These are phyloP conservation scores for Astragalus membranaceus DNA, from an alignment of 306 rosid species.

Conservation along the genomic window DNA sequence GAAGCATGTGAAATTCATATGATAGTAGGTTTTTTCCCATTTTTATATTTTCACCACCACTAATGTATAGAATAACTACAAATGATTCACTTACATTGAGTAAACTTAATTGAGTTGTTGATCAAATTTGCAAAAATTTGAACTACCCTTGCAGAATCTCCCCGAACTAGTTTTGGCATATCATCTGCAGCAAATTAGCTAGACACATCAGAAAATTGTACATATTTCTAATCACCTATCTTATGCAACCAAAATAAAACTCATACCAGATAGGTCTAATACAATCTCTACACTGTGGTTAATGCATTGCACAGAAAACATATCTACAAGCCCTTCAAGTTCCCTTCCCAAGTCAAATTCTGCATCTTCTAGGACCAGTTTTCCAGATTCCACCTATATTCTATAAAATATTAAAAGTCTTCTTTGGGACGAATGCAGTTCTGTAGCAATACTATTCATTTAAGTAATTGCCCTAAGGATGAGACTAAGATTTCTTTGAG, in stretches of 20 bases:
- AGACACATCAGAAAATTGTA: not conserved
- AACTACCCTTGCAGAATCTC: slow-evolving; percentile 97
- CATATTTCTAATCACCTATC: not conserved
- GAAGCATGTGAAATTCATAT: not conserved
- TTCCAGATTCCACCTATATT: slow-evolving; percentile 94
- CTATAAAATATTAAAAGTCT: slow-evolving; percentile 3
- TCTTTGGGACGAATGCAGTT: slow-evolving; percentile 7
- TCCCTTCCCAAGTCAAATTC: slow-evolving; percentile 91
- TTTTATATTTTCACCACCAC: not conserved
- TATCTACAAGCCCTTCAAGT: slow-evolving; percentile 97
- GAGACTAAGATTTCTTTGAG: not conserved
- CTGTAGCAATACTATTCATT: not conserved
- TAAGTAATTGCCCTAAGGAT: not conserved
- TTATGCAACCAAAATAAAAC: slow-evolving; percentile 9
- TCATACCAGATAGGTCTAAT: slow-evolving; percentile 81
- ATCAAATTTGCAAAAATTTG: slow-evolving; percentile 92
- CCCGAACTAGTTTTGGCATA: slow-evolving; percentile 82
- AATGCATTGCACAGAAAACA: slow-evolving; percentile 96
- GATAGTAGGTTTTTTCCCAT: not conserved
- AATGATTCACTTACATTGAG: slow-evolving; percentile 55
- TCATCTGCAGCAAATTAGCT: slow-evolving; percentile 50
- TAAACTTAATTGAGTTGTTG: slow-evolving; percentile 95
- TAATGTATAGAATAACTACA: not conserved
- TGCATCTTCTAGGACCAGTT: slow-evolving; percentile 83
- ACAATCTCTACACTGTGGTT: slow-evolving; percentile 90